phyloP scores from a whole-genome alignment of 2,329 filamentous ascomycete genomes.

The Paraphoma sp. region DNA sequence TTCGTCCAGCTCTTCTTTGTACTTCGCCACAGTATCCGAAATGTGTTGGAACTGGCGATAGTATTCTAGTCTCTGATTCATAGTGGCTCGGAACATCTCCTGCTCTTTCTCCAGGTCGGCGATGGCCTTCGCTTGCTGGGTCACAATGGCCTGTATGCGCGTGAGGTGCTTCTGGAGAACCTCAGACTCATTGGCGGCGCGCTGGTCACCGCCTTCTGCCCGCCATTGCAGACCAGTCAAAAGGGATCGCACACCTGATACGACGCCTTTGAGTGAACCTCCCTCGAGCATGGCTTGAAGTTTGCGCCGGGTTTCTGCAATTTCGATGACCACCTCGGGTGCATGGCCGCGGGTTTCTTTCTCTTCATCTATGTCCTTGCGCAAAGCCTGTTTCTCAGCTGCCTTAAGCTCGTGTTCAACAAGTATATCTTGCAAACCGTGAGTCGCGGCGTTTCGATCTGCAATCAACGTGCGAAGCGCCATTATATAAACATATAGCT shows the following conservation, averaged over 20 bases:
- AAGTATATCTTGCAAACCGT: conserved; percentile 77
- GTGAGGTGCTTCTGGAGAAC: conserved; percentile 71
- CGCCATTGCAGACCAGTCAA: conserved; percentile 66
- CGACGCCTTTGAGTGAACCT: conserved; percentile 72
- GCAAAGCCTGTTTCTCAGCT: conserved; percentile 66
- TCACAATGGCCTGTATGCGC: conserved; percentile 61
- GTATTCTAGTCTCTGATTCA: conserved; percentile 87
- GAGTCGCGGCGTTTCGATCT: conserved; percentile 78
- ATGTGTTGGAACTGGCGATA: conserved; percentile 89
- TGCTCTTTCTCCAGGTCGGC: conserved; percentile 70
- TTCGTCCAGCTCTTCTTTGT: conserved; percentile 68
- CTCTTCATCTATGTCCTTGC: conserved; percentile 56
- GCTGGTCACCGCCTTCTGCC: conserved; percentile 58
- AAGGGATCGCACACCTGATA: conserved; percentile 73
- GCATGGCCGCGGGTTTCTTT: conserved; percentile 70
- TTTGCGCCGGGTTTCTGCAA: conserved; percentile 57
- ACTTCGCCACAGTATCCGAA: conserved; percentile 84
- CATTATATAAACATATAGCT: conserved; percentile 86
- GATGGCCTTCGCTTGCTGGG: conserved; percentile 60
- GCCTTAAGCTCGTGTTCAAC: conserved; percentile 74
- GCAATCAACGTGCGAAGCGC: conserved; percentile 76
- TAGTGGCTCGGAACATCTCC: conserved; percentile 75
- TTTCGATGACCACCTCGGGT: conserved; percentile 67
- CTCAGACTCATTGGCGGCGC: conserved; percentile 67
- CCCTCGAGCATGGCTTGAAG: conserved; percentile 59